Base-by-base conservation (phyloP, 108 stramenopile species). In the Nitzschia putrida region DNA sequence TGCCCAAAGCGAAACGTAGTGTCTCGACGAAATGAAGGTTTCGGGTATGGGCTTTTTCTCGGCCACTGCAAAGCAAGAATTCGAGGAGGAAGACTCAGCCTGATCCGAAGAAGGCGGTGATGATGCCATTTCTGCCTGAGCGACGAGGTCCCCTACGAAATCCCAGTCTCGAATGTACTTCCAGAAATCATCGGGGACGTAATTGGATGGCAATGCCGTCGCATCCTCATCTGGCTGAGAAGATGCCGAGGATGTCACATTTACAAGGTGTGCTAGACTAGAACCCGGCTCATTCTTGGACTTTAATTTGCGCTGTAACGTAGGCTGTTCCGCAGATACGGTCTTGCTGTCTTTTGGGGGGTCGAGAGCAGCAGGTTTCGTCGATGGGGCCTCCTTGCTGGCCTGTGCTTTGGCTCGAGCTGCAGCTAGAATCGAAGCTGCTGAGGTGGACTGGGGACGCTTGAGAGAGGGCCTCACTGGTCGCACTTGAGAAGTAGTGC, bases 81-180 rank as follows among this genome's bases (percentile, higher is more conserved):
- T 49, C 3, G 47, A 49, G 14, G 47, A 18, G 18, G 47, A 18
- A 20, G 57, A 23, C 39, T 61, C 61, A 9, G 40, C 53, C 52
- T 47, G 14, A 2, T 49, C 47, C 3, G 47, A 49, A 18, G 47
- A 49, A 3, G 47, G 18, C 14, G 73, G 57, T 54, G 51, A 38
- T 37, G 59, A 59, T 43, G 69, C 66, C 37, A 37, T 54, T 4
- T 56, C 67, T 4, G 18, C 37, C 57, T 60, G 26, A 8, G 80
- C 74, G 34, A 73, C 82, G 49, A 86, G 71, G 0, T 91, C 83
- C 2, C 53, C 55, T 4, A 91, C 64, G 66, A 94, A 90, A 69
- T 91, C 83, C 93, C 93, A 94, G n/a, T 82, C 74, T 13, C 86
- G 74, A 18, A 94, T 77, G 49, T 83, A 83, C 40, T 86, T 85